Conservation (phyloP, 192 early-diverging fungal species). For the Rhizophagus prolifer region DNA sequence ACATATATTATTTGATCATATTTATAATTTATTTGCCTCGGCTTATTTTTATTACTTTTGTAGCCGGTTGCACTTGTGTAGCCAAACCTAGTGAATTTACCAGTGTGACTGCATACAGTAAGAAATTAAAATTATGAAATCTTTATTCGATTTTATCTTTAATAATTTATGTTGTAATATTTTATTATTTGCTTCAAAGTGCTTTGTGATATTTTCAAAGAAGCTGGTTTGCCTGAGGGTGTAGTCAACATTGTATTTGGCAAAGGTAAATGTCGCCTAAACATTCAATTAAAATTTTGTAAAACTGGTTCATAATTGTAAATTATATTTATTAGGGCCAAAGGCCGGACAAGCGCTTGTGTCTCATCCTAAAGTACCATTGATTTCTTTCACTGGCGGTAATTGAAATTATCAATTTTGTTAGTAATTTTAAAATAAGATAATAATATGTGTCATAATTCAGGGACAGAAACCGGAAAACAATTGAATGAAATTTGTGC, state of each 20-base stretch:
- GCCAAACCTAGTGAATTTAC: constrained; percentile 73
- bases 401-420: background rate
- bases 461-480: constrained; percentile 58
- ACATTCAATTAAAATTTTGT: background rate
- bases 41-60: constrained; percentile 11
- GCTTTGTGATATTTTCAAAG: constrained; percentile 61
- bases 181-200: constrained; percentile 28
- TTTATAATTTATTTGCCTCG: background rate
- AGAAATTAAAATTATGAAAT: background rate
- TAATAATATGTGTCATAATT: background rate
- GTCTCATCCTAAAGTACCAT: constrained; percentile 60
- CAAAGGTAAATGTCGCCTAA: constrained; percentile 31
- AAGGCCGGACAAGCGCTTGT: constrained; percentile 64
- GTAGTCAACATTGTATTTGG: constrained; percentile 83
- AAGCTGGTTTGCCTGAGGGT: constrained; percentile 68
- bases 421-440: too few species aligned
- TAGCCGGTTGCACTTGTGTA: constrained; percentile 68
- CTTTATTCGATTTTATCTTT: background rate
- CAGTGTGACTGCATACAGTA: constrained; percentile 48
- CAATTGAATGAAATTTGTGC: constrained; percentile 51
- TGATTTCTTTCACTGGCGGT: constrained; percentile 75
- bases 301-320: background rate
- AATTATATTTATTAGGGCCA: constrained; percentile 33
- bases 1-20: background rate
- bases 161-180: background rate